These are phyloP conservation scores for Botrytis squamosa DNA, from an alignment of 2,329 filamentous ascomycete genomes.

Conservation along the genomic window DNA sequence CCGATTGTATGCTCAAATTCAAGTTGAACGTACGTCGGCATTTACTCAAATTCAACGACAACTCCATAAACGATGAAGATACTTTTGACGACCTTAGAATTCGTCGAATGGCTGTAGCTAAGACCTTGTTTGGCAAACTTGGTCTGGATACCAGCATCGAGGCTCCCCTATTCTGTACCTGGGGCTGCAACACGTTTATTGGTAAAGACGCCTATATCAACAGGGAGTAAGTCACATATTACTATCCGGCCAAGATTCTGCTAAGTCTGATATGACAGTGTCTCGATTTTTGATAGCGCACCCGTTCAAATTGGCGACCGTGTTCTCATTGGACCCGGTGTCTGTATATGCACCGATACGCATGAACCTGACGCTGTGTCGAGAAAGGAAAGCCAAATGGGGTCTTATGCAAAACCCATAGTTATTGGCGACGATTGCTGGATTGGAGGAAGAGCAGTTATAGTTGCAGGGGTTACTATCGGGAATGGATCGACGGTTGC, in stretches of 20 bases:
- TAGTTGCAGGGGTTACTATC: constrained; percentile 54
- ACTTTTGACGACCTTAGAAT: constrained; percentile 28
- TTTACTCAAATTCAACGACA: constrained; percentile 30
- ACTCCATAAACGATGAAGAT: constrained; percentile 22
- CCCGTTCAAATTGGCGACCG: constrained; percentile 48
- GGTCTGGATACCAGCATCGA: constrained; percentile 29
- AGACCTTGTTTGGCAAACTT: constrained; percentile 26
- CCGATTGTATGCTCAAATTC: constrained; percentile 14
- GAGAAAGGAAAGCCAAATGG: constrained; percentile 50
- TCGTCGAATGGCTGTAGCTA: constrained; percentile 25
- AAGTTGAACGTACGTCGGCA: constrained; percentile 24
- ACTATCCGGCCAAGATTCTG: background rate
- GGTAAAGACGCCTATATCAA: constrained; percentile 28
- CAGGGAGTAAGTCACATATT: constrained; percentile 25
- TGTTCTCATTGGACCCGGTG: constrained; percentile 62
- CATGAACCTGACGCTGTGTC: constrained; percentile 65
- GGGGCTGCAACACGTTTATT: constrained; percentile 31
- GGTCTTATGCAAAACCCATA: constrained; percentile 49
- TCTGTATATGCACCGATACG: constrained; percentile 67
- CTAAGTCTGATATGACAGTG: constrained; percentile 22
- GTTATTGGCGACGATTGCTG: constrained; percentile 55
- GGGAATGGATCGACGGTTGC: constrained; percentile 53
- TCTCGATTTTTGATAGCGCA: constrained; percentile 32
- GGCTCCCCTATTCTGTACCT: constrained; percentile 29
- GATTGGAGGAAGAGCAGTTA: constrained; percentile 51